Base-by-base conservation (phyloP, 73 alveolate species). In the Tetrahymena borealis region DNA sequence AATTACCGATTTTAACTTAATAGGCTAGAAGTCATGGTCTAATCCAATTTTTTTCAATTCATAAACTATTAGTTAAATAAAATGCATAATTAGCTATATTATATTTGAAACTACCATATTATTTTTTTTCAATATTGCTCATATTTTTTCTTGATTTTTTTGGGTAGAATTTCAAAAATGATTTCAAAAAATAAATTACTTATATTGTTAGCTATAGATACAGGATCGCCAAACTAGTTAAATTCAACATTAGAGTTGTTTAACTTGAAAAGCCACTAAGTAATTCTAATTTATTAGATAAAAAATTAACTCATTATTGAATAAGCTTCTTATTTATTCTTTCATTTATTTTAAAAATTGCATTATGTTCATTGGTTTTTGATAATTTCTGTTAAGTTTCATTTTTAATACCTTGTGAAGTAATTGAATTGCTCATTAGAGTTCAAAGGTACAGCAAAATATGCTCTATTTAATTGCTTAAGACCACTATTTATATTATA, bases 21-120 rank as follows among this genome's bases (percentile, higher is more conserved):
- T 32, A 2, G 95, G 95, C 42, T 91, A 92, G 78, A 93, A 93
- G 39, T 93, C 95, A 93, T 78, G 78, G 32, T 93, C 95, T 9
- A 93, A 40, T 33, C 95, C 95, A 39, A 93, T 93, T 39, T 93
- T 93, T 40, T 93, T 93, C 42, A 93, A 38, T 93, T 93, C 95
- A 93, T 78, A 79, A 24, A 78, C 95, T 93, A 79, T 32, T 31
- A 10, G n/a, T n/a, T n/a, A n/a, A n/a, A n/a, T n/a, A n/a, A n/a
- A n/a, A n/a, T n/a, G n/a, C n/a, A n/a, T n/a, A n/a, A n/a, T n/a
- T n/a, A n/a, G n/a, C n/a, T n/a, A n/a, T n/a, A n/a, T n/a, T n/a
- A n/a, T n/a, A n/a, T n/a, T n/a, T n/a, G n/a, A n/a, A n/a, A n/a
- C n/a, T n/a, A n/a, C n/a, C n/a, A n/a, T n/a, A n/a, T n/a, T n/a